A percentile compares a stretch with the other conserved stretches of the same genome.
phyloP scores from a whole-genome alignment of 768 basidiomycete genomes.

The Amanita molliuscula region DNA sequence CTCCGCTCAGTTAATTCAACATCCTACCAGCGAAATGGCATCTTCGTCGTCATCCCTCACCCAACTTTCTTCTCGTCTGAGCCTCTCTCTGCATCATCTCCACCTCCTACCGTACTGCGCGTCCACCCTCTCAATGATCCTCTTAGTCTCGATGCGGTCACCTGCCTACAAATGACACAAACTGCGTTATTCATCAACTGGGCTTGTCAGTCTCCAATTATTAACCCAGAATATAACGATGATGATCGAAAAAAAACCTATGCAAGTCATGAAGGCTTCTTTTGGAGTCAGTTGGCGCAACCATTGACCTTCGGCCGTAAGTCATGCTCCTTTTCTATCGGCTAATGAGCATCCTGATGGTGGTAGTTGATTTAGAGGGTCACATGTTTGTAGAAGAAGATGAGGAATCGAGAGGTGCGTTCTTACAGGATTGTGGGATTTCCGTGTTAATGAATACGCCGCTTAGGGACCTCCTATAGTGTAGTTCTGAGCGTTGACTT shows the following conservation, averaged over 20 bases:
- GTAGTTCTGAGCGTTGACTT: slow-evolving; percentile 3
- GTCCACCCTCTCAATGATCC: slow-evolving; percentile 15
- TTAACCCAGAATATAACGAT: not conserved
- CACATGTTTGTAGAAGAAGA: not conserved
- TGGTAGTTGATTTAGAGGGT: not conserved
- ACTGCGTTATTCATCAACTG: slow-evolving; percentile 43
- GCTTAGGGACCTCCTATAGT: not conserved
- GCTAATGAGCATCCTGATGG: not conserved
- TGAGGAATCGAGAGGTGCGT: not conserved
- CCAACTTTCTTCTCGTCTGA: slow-evolving; percentile 5
- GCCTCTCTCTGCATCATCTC: slow-evolving; percentile 11
- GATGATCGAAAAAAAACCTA: not conserved
- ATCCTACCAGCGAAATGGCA: slow-evolving; percentile 18
- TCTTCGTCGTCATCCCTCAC: slow-evolving; percentile 21
- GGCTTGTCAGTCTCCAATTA: slow-evolving; percentile 14
- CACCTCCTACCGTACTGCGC: slow-evolving; percentile 17
- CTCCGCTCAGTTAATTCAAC: not conserved
- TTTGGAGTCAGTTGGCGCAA: not conserved
- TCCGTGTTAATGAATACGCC: not conserved
- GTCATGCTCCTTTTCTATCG: not conserved
- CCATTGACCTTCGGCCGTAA: not conserved
- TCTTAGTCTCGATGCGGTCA: slow-evolving; percentile 19
- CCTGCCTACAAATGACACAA: slow-evolving; percentile 46
- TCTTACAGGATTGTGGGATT: not conserved
- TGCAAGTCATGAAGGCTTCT: not conserved